These are phyloP conservation scores for Pseudomonodictys pantanalensis DNA, from an alignment of 495 filamentous ascomycete genomes.

Conservation along the genomic window DNA sequence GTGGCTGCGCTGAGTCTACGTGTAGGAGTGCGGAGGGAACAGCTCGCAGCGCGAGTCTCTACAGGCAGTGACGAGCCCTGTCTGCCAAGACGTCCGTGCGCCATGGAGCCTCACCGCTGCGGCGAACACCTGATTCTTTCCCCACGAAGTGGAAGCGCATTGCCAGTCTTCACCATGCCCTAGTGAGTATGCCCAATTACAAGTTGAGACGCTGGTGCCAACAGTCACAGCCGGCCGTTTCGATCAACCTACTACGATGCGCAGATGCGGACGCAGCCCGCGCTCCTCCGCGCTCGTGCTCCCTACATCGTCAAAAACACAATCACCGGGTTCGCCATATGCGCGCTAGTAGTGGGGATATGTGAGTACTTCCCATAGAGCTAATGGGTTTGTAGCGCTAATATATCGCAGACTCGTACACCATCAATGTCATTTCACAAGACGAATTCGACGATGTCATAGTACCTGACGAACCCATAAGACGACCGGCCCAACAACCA, in stretches of 20 bases:
- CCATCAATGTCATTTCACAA: constrained; percentile 83
- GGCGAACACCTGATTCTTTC: neutral
- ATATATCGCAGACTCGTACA: constrained; percentile 68
- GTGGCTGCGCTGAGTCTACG: neutral
- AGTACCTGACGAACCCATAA: constrained; percentile 30
- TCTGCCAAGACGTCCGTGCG: constrained; percentile 2
- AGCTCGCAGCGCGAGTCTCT: too few relatives aligned
- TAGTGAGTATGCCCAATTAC: constrained; percentile 18
- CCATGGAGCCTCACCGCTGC: constrained; percentile 23
- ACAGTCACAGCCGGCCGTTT: constrained; percentile 54
- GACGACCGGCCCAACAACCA: constrained; percentile 7
- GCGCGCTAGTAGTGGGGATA: constrained; percentile 68
- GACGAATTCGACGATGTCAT: constrained; percentile 97
- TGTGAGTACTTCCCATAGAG: constrained; percentile 58
- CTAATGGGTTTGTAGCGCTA: neutral
- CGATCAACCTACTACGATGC: constrained; percentile 86
- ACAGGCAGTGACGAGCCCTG: neutral
- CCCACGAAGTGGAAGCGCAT: neutral
- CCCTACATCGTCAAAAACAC: constrained; percentile 91
- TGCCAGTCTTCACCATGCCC: constrained; percentile 19
- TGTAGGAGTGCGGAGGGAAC: neutral
- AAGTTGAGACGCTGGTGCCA: neutral
- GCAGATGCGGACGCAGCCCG: constrained; percentile 71
- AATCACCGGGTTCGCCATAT: constrained; percentile 66
- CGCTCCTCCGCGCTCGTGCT: constrained; percentile 83